Conservation (phyloP, 2,329 filamentous ascomycete genomes). For the Parafenestella ontariensis region DNA sequence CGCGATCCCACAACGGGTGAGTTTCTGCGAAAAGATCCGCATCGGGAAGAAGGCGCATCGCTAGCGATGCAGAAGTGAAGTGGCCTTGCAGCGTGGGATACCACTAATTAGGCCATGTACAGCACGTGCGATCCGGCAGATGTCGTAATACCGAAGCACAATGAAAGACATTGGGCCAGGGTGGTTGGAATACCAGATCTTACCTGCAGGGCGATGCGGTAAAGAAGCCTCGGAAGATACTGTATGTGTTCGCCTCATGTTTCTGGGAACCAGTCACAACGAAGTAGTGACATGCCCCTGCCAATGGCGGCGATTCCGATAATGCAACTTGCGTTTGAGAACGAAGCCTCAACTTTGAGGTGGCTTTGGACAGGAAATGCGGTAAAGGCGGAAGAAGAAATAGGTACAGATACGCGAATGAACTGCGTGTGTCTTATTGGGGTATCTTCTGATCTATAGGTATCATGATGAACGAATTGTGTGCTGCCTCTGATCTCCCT, state of each 20-base stretch:
- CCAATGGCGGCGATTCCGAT: neutral
- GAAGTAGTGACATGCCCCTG: neutral
- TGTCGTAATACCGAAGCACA: neutral
- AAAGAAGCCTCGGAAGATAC: neutral
- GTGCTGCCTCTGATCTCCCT: neutral
- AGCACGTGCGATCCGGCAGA: neutral
- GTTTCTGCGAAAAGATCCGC: neutral
- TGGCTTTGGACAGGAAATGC: neutral
- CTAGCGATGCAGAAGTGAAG: neutral
- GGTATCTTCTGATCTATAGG: constrained; percentile 23
- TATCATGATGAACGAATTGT: neutral
- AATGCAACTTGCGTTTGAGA: neutral
- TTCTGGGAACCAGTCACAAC: neutral
- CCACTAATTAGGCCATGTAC: neutral
- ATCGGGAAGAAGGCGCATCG: constrained; percentile 1
- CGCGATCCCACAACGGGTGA: neutral
- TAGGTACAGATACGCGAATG: neutral
- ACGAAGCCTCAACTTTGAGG: neutral
- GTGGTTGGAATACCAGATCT: neutral
- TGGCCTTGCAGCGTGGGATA: constrained; percentile 1
- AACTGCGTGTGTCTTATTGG: constrained; percentile 3
- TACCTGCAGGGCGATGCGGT: neutral
- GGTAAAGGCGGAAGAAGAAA: neutral
- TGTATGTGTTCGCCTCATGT: neutral
- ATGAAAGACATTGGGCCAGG: neutral